Percentiles rank a stretch among this genome's conserved stretches.
phyloP scores from a whole-genome alignment of 2,329 filamentous ascomycete species.

The Corynespora cassiicola region DNA sequence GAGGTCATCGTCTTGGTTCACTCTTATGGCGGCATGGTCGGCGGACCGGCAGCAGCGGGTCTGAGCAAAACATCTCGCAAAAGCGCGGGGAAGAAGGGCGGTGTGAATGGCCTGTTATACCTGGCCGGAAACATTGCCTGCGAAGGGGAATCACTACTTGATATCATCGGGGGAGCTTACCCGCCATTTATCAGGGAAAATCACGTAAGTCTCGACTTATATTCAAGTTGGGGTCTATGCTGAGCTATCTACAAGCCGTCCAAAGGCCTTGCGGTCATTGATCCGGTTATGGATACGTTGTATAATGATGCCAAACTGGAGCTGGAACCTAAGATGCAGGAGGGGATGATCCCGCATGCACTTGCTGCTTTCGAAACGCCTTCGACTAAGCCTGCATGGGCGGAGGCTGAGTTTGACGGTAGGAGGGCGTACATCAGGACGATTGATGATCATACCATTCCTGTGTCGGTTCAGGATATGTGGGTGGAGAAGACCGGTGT shows the following conservation, averaged over 20 bases:
- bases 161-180: slow-evolving; percentile 18
- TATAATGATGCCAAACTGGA: slow-evolving; percentile 13
- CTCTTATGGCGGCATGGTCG: slow-evolving; percentile 18
- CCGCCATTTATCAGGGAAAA: slow-evolving; percentile 17
- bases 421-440: slow-evolving; percentile 14
- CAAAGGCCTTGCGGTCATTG: slow-evolving; percentile 17
- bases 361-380: slow-evolving; percentile 19
- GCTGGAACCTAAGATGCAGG: slow-evolving; percentile 6
- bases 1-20: slow-evolving; percentile 17
- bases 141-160: slow-evolving; percentile 11
- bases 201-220: slow-evolving; percentile 3
- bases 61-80: slow-evolving; percentile 11
- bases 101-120: slow-evolving; percentile 15
- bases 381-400: slow-evolving; percentile 15
- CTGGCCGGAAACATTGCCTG: slow-evolving; percentile 12
- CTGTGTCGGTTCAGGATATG: slow-evolving; percentile 17
- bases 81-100: slow-evolving; percentile 6
- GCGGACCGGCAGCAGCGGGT: slow-evolving; percentile 11
- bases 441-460: slow-evolving; percentile 17
- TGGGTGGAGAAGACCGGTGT: slow-evolving; percentile 18
- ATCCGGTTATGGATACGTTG: slow-evolving; percentile 17
- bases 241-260: slow-evolving; percentile 10
- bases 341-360: slow-evolving; percentile 18
- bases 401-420: slow-evolving; percentile 17
- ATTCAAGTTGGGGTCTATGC: not conserved